Evolutionary conservation across 352 stramenopile species (phyloP), one percentile per base, ranked within the genome.

Genomic region (Phytophthora citricola): DNA sequence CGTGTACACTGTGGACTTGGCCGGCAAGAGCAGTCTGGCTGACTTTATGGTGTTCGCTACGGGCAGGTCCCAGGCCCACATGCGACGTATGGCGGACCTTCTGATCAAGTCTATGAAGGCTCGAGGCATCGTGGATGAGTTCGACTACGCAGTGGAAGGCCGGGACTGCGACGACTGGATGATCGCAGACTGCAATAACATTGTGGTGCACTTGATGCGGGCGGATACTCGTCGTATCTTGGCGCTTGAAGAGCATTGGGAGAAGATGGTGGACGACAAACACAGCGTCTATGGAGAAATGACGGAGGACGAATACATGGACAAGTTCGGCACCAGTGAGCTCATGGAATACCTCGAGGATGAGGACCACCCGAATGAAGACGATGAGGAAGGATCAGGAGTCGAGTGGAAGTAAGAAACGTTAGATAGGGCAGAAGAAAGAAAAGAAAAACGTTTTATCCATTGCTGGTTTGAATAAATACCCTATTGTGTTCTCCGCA

Each of bases 131-230:
- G 59, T 82, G 11, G 84, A 94, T 60, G 82, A 93, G 22, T 93
- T 94, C 51, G 82, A 89, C 51, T 94, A 94, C 63, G 59, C 58
- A 17, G 90, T 95, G 34, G 90, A 97, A 77, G 90, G 90, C 10
- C 87, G 90, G 41, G 87, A 97, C 61, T 94, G 86, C 49, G 90
- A 97, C 66, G 90, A 97, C 79, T 97, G 90, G 90, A 97, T 97
- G 89, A 96, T 97, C 63, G 88, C 91, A 27, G 90, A 97, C 65
- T 94, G 89, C 75, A 92, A 91, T 61, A 96, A 89, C 65, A 84
- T 97, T 53, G 90, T 97, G 29, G 87, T 97, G 61, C 90, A 97
- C 48, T 85, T 96, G 31, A 91, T 97, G 82, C 78, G 77, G 38
- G 81, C 75, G 6, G 83, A 94, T 38, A 93, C 87, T 26, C 83